Conservation (phyloP, 306 rosid species). For the Quercus bicolor region DNA sequence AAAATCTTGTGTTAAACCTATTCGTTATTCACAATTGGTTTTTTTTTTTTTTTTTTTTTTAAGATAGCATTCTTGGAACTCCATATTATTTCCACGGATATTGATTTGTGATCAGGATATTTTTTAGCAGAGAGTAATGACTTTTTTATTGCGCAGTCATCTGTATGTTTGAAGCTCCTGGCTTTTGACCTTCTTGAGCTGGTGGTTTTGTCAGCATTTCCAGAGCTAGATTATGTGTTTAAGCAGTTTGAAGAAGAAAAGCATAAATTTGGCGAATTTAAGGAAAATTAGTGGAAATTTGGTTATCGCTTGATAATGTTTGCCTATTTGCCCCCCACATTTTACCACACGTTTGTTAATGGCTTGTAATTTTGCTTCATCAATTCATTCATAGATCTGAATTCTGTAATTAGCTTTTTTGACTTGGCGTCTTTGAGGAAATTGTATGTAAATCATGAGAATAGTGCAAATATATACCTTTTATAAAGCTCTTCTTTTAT, state of each 20-base stretch:
- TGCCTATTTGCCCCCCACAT: neutral
- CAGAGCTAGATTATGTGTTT: constrained; percentile 64
- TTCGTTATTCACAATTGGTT: no score
- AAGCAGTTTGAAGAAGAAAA: constrained; percentile 78
- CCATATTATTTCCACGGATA: neutral
- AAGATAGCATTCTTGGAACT: neutral
- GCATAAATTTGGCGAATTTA: constrained; percentile 61
- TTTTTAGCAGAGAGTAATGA: neutral
- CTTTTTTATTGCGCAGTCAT: constrained; percentile 55
- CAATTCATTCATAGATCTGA: constrained; percentile 6
- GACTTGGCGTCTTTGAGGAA: constrained; percentile 23
- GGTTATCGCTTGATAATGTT: neutral
- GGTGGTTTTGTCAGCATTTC: constrained; percentile 66
- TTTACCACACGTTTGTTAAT: constrained; percentile 16
- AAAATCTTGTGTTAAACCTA: neutral
- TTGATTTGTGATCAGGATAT: neutral
- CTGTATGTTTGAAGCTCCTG: constrained; percentile 82
- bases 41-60: no score
- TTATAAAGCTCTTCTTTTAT: neutral
- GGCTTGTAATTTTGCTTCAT: neutral
- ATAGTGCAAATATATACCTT: constrained; percentile 24
- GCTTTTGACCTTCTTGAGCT: constrained; percentile 82
- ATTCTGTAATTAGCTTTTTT: constrained; percentile 22
- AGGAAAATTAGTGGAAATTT: neutral
- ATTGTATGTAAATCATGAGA: constrained; percentile 46